Evolutionary conservation across 352 stramenopile species (phyloP).

Genomic region (Phytopythium aichiense): DNA sequence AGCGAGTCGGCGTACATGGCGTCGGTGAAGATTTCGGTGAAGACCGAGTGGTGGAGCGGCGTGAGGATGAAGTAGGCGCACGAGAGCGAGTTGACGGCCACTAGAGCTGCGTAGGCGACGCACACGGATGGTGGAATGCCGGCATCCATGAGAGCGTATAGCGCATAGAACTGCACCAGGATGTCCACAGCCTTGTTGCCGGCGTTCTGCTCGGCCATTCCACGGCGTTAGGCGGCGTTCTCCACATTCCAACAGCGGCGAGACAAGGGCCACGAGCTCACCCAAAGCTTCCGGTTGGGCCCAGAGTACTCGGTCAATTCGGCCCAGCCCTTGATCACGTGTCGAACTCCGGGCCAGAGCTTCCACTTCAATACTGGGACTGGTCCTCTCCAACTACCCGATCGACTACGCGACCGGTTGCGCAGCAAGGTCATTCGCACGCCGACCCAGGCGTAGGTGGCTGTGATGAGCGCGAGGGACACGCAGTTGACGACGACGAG

Average conservation of each 20-base stretch:
- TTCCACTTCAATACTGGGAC: not conserved
- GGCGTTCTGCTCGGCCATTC: constrained; percentile 13
- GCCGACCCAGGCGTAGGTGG: constrained; percentile 12
- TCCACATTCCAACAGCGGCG: not conserved
- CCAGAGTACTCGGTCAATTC: constrained; percentile 19
- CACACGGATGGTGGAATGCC: constrained; percentile 9
- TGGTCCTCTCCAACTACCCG: not conserved
- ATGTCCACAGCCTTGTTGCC: constrained; percentile 17
- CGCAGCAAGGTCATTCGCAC: constrained; percentile 7
- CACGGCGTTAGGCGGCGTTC: not conserved
- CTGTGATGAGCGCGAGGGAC: not conserved
- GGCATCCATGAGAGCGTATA: constrained; percentile 13
- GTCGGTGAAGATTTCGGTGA: constrained; percentile 21
- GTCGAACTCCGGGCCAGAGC: not conserved
- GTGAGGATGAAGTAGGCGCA: constrained; percentile 15
- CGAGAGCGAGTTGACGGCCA: constrained; percentile 17
- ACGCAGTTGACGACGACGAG: not conserved
- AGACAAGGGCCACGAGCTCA: constrained; percentile 1
- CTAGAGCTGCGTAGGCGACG: constrained; percentile 11
- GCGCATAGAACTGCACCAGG: constrained; percentile 8
- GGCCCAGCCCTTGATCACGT: constrained; percentile 1
- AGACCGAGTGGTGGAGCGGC: constrained; percentile 4
- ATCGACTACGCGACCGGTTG: not conserved
- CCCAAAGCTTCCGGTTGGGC: constrained; percentile 17
- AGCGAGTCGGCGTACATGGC: constrained; percentile 11